Evolutionary conservation across 2,329 filamentous ascomycete species (phyloP).

Genomic region (Annulohypoxylon truncatum): DNA sequence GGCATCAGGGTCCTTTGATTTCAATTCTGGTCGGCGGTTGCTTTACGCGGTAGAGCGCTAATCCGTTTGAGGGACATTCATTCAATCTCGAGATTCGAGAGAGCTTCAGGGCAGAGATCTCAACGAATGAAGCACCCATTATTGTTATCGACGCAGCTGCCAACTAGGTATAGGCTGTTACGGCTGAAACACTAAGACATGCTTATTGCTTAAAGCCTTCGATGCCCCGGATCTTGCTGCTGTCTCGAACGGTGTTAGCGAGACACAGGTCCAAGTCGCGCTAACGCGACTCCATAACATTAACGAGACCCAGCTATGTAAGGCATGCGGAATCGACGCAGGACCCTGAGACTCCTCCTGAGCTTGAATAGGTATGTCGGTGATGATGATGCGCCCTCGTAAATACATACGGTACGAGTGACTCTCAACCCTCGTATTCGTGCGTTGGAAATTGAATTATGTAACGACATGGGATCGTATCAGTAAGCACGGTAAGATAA

Average conservation of each 20-base stretch:
- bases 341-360: constrained; percentile 27
- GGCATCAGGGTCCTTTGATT: constrained; percentile 3
- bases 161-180: constrained; percentile 2
- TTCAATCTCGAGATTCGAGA: constrained; percentile 1
- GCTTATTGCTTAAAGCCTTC: constrained; percentile 8
- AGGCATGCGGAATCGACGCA: constrained; percentile 28
- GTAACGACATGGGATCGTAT: constrained; percentile 22
- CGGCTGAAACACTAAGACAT: constrained; percentile 32
- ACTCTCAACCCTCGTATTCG: constrained; percentile 23
- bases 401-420: constrained; percentile 9
- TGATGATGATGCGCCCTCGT: constrained; percentile 7
- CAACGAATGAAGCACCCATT: constrained; percentile 6
- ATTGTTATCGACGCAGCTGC: constrained; percentile 4
- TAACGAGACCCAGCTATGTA: constrained; percentile 9
- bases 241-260: constrained; percentile 17
- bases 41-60: background rate
- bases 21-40: constrained; percentile 3
- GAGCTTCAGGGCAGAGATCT: constrained; percentile 11
- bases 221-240: constrained; percentile 1
- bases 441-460: constrained; percentile 29
- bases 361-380: constrained; percentile 8
- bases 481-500: constrained; percentile 28
- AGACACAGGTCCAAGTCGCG: constrained; percentile 20
- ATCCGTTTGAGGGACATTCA: background rate
- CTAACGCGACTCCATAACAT: constrained; percentile 24